phyloP scores from a whole-genome alignment of 768 basidiomycete genomes.

The Suillus brevipes region DNA sequence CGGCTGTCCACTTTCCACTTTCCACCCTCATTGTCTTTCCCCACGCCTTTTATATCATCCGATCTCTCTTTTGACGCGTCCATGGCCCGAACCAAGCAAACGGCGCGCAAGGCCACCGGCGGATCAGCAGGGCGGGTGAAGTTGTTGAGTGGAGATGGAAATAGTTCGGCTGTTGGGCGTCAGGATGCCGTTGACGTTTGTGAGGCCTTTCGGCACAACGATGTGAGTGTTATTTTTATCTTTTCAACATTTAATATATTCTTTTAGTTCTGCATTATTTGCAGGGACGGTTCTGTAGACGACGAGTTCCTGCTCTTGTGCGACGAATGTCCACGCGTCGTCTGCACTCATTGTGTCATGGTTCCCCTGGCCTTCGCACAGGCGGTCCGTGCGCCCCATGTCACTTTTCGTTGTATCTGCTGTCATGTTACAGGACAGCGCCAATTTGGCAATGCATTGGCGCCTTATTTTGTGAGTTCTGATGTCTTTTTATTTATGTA shows the following conservation, averaged over 20 bases:
- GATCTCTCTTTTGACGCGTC: background rate
- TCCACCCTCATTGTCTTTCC: background rate
- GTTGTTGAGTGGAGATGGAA: background rate
- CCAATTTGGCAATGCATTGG: background rate
- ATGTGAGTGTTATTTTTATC: background rate
- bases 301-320: background rate
- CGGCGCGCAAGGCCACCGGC: background rate
- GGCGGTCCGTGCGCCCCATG: background rate
- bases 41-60: background rate
- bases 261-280: background rate
- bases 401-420: background rate
- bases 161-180: background rate
- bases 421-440: background rate
- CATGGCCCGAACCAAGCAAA: background rate
- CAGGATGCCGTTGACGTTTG: background rate
- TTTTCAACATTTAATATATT: background rate
- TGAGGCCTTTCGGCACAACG: background rate
- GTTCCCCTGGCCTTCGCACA: background rate
- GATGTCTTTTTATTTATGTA: background rate
- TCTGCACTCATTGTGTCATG: background rate
- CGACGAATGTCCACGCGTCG: background rate
- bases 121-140: background rate
- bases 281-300: background rate
- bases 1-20: background rate
- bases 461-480: background rate